Evolutionary conservation across 805 yeast species (phyloP).

Genomic region (Torulaspora quercuum): DNA sequence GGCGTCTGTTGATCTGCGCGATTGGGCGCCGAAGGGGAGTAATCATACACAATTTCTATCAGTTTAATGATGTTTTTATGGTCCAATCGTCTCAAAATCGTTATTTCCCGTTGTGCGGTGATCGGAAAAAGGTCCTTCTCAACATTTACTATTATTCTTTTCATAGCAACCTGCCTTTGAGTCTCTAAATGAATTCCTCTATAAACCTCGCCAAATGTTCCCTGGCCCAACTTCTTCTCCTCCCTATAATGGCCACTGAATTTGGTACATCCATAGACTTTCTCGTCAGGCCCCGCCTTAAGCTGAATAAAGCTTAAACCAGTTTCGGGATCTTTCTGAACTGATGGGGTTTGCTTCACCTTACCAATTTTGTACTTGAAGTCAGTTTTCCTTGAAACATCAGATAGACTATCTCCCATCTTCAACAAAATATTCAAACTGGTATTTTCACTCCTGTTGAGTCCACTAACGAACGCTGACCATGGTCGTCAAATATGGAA

Average conservation of each 20-base stretch:
- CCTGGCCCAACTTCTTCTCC: constrained; percentile 64
- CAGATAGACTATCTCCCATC: constrained; percentile 6
- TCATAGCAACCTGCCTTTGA: constrained; percentile 73
- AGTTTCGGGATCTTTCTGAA: constrained; percentile 27
- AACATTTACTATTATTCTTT: constrained; percentile 63
- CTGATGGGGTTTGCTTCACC: constrained; percentile 35
- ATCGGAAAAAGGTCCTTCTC: constrained; percentile 70
- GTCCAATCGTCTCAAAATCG: constrained; percentile 65
- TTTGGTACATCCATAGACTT: constrained; percentile 34
- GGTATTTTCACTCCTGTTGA: too few species aligned
- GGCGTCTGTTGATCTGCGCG: constrained; percentile 13
- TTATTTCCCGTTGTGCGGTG: constrained; percentile 90
- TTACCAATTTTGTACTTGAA: constrained; percentile 36
- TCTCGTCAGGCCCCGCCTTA: constrained; percentile 26
- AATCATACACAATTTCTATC: constrained; percentile 70
- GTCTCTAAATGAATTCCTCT: constrained; percentile 57
- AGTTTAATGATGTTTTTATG: constrained; percentile 74
- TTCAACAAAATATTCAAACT: neutral
- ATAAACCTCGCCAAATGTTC: constrained; percentile 87
- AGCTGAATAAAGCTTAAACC: constrained; percentile 31
- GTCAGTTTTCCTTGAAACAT: constrained; percentile 15
- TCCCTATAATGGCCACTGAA: constrained; percentile 33
- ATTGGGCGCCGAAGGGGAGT: constrained; percentile 29
- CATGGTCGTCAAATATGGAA: too few species aligned
- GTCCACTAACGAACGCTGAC: too few species aligned